Evolutionary conservation across 1,284 basidiomycete genomes (phyloP), one percentile per base, ranked within the genome.

Genomic region (Austroboletus novae-zelandiae): DNA sequence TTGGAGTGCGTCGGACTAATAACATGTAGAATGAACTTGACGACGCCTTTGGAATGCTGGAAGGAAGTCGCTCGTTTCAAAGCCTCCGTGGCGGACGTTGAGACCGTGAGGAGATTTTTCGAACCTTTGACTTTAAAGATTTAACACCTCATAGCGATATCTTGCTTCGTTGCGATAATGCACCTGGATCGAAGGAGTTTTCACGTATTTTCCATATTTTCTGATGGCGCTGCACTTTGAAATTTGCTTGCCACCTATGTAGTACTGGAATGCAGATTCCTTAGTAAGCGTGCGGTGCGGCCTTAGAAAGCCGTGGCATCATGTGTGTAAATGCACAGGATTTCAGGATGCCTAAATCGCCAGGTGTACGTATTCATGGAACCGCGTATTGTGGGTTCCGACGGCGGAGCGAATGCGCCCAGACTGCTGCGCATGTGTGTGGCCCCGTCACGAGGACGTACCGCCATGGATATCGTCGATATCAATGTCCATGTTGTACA

Each of bases 61-160:
- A 76, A 74, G 54, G 80, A 91, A 61, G 88, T 91, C 5, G 69
- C 71, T n/a, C 76, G 75, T 18, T 94, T 94, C 73, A 91, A 85
- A 62, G 62, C 73, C 30, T 79, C 86, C 1, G 86, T 93, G 15
- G 76, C 78, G 11, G 70, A 76, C 46, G 73, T 89, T 60, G 91
- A 94, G 67, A 73, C 78, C 66, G 81, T 80, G 52, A 57, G 74
- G 14, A 17, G 40, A 23, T 20, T n/a, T n/a, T 30, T 47, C 15
- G 7, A 25, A 47, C 49, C 35, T 56, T 36, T 39, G 31, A 53
- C 43, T 32, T 47, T 23, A 27, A 39, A 45, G 31, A 18, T 18
- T 31, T 61, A 46, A 64, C 52, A 34, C 40, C 20, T 30, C 48
- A 46, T 41, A 71, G 65, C 51, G 43, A 49, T 58, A 70, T 30